Conservation (phyloP, 352 stramenopile genomes). For the Globisporangium paroecandrum region DNA sequence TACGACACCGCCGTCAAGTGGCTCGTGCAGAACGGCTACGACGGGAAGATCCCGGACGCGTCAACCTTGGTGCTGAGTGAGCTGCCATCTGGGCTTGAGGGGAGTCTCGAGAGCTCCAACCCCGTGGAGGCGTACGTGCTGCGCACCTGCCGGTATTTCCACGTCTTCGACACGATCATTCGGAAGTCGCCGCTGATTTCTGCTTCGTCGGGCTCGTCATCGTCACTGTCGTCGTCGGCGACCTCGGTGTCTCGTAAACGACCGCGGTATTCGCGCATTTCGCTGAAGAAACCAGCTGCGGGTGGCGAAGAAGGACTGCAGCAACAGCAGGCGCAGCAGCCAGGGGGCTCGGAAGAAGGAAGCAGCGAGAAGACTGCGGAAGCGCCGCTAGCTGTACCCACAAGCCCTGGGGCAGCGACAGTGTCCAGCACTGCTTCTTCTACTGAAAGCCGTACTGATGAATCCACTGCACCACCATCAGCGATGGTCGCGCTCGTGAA, state of each 20-base stretch:
- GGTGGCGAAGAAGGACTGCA: neutral
- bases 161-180: constrained; percentile 61
- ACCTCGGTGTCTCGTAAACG: neutral
- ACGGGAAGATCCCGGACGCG: constrained; percentile 23
- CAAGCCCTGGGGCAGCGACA: neutral
- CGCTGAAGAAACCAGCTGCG: neutral
- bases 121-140: constrained; percentile 50
- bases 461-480: neutral
- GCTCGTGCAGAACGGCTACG: constrained; percentile 44
- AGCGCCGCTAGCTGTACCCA: too few species aligned
- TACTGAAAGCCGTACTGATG: neutral
- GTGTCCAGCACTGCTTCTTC: neutral
- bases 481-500: neutral
- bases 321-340: neutral
- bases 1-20: constrained; percentile 54
- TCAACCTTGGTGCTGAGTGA: constrained; percentile 16
- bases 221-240: neutral
- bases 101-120: constrained; percentile 13
- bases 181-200: constrained; percentile 18
- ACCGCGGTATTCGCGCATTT: neutral
- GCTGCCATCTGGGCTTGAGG: neutral
- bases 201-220: constrained; percentile 11
- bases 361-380: neutral
- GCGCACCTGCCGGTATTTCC: constrained; percentile 67
- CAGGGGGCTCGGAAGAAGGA: neutral